phyloP scores from a whole-genome alignment of 805 yeast genomes.

The Myxozyma kluyveri region DNA sequence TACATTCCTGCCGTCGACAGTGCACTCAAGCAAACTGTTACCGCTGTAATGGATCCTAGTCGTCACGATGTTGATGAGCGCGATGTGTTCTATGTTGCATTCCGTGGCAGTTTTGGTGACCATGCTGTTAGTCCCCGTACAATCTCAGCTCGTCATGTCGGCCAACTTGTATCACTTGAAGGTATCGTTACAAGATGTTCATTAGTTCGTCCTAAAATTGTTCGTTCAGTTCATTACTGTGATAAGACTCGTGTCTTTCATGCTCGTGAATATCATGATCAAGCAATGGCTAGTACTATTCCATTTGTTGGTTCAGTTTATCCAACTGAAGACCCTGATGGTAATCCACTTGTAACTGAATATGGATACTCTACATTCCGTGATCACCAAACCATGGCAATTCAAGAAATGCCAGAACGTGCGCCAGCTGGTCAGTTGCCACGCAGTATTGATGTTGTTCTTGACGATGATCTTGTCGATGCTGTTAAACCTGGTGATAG shows the following conservation, averaged over 20 bases:
- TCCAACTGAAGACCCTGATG: slow-evolving; percentile 90
- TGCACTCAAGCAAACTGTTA: slow-evolving; percentile 77
- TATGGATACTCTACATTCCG: slow-evolving; percentile 89
- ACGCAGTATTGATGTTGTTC: slow-evolving; percentile 82
- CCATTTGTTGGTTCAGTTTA: slow-evolving; percentile 56
- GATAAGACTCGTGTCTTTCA: slow-evolving; percentile 80
- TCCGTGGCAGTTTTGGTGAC: slow-evolving; percentile 88
- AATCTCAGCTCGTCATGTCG: slow-evolving; percentile 69
- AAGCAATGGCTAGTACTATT: slow-evolving; percentile 54
- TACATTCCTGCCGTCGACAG: slow-evolving; percentile 84
- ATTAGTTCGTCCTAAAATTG: slow-evolving; percentile 85
- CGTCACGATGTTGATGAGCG: slow-evolving; percentile 54
- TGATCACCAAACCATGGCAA: slow-evolving; percentile 89
- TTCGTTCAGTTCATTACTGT: slow-evolving; percentile 89
- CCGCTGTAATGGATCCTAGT: slow-evolving; percentile 63
- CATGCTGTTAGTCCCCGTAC: slow-evolving; percentile 87
- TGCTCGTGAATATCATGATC: slow-evolving; percentile 88
- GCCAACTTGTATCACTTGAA: slow-evolving; percentile 81
- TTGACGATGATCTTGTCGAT: slow-evolving; percentile 94
- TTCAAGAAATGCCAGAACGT: slow-evolving; percentile 96
- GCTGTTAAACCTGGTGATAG: slow-evolving; percentile 93
- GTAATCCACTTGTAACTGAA: slow-evolving; percentile 83
- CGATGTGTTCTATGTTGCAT: slow-evolving; percentile 69
- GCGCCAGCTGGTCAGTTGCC: slow-evolving; percentile 99
- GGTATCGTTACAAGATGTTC: slow-evolving; percentile 96